Evolutionary conservation across 78 protist genomes (phyloP).

Genomic region (Dictyostelium capitatum): DNA sequence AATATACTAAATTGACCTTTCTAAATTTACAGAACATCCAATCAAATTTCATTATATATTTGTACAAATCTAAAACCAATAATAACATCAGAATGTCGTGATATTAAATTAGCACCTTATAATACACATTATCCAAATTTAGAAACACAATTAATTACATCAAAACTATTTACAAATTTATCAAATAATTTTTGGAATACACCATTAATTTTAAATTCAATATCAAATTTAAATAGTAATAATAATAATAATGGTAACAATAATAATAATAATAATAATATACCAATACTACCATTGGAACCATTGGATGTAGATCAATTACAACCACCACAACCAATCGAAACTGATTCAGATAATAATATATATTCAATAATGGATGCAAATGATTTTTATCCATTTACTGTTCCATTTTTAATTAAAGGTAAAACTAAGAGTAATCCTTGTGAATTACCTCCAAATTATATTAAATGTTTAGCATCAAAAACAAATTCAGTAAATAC

Average conservation of each 20-base stretch:
- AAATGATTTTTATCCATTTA: conserved; percentile 60
- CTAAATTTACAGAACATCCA: conserved; percentile 32
- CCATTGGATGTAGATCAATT: not conserved
- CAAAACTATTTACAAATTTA: conserved; percentile 25
- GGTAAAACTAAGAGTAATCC: conserved; percentile 71
- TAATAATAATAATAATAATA: not conserved
- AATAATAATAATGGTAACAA: not conserved
- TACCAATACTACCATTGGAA: conserved; percentile 1
- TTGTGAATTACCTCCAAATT: conserved; percentile 51
- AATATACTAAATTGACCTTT: not conserved
- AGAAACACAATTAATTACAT: conserved; percentile 34
- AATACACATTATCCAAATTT: conserved; percentile 73
- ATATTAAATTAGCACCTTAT: conserved; percentile 56
- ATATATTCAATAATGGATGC: conserved; percentile 57
- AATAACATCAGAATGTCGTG: conserved; percentile 43
- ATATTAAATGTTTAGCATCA: not conserved
- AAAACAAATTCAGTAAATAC: conserved; percentile 45
- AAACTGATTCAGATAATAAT: not conserved
- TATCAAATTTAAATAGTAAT: not conserved
- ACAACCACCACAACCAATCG: not conserved
- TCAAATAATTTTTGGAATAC: conserved; percentile 28
- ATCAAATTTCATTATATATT: conserved; percentile 27
- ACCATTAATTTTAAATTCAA: conserved; percentile 39
- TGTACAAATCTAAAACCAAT: conserved; percentile 76
- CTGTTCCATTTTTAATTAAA: conserved; percentile 59